Evolutionary conservation across 768 basidiomycete species (phyloP).

Genomic region (Kwoniella sp.): DNA sequence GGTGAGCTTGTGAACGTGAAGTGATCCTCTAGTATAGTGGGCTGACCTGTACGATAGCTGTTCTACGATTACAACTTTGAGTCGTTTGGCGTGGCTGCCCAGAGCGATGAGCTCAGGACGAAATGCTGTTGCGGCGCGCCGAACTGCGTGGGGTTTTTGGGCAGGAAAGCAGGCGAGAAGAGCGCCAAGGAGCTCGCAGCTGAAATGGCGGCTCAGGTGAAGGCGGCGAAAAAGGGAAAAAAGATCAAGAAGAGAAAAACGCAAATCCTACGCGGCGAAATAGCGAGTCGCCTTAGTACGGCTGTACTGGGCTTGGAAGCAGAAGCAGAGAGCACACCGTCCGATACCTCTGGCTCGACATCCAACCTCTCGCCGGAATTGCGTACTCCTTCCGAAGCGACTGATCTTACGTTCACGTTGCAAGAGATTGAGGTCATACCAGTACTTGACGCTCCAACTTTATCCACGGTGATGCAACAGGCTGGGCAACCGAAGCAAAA

Average conservation of each 20-base stretch:
- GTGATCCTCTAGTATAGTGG: not conserved
- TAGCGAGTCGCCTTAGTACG: not conserved
- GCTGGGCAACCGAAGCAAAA: not conserved
- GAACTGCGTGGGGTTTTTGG: constrained; percentile 52
- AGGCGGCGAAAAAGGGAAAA: constrained; percentile 6
- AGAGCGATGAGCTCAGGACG: constrained; percentile 42
- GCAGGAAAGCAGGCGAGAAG: constrained; percentile 43
- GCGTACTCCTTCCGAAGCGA: constrained; percentile 4
- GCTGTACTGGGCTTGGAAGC: constrained; percentile 6
- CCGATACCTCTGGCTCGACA: not conserved
- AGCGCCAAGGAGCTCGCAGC: constrained; percentile 29
- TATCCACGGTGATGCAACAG: not conserved
- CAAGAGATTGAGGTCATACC: not conserved
- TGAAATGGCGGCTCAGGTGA: constrained; percentile 14
- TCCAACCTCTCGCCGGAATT: not conserved
- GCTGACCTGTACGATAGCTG: constrained; percentile 34
- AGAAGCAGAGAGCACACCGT: constrained; percentile 5
- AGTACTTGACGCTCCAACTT: not conserved
- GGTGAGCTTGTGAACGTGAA: constrained; percentile 29
- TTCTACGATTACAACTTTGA: constrained; percentile 57
- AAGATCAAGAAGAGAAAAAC: constrained; percentile 6
- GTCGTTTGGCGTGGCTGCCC: constrained; percentile 44
- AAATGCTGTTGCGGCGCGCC: constrained; percentile 54
- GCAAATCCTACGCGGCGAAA: not conserved
- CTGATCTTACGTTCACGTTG: not conserved